These are phyloP conservation scores for Chlorophyllum brunneum DNA, from an alignment of 768 basidiomycete species.

Conservation along the genomic window DNA sequence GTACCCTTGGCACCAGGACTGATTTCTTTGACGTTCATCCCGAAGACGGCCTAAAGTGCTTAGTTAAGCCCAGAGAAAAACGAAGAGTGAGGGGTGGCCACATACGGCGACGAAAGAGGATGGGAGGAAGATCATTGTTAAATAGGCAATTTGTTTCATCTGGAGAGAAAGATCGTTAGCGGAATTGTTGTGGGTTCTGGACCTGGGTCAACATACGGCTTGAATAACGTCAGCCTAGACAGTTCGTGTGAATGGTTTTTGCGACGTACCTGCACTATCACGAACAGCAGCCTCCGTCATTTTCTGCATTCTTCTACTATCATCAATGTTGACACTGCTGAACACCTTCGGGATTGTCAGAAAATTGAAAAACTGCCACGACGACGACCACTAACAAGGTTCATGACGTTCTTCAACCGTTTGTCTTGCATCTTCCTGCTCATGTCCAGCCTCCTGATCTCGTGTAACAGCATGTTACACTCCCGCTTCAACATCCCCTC, in stretches of 20 bases:
- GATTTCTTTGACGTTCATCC: conserved; percentile 41
- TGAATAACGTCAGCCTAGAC: neutral
- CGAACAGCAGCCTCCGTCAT: conserved; percentile 41
- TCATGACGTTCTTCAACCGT: conserved; percentile 39
- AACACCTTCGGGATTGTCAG: conserved; percentile 35
- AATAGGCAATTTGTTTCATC: conserved; percentile 41
- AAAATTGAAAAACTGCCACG: neutral
- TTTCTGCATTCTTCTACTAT: conserved; percentile 40
- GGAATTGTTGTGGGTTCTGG: neutral
- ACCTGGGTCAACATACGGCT: conserved; percentile 1
- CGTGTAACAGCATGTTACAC: conserved; percentile 34
- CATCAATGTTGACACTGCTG: conserved; percentile 45
- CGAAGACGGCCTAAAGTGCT: conserved; percentile 28
- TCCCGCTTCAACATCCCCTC: conserved; percentile 30
- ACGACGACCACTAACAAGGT: conserved; percentile 26
- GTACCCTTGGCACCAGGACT: conserved; percentile 30
- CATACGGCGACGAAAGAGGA: conserved; percentile 36
- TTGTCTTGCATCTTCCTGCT: conserved; percentile 30
- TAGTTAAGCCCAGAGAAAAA: neutral
- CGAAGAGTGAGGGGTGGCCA: neutral
- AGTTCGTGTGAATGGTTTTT: neutral
- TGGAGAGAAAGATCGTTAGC: conserved; percentile 2
- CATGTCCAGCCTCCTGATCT: conserved; percentile 40
- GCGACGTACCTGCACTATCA: conserved; percentile 26
- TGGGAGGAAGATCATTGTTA: conserved; percentile 48